A percentile compares a stretch with the other conserved stretches of the same genome.
Conservation (phyloP, 169 alveolate species). For the Amoebophrya sp. region DNA sequence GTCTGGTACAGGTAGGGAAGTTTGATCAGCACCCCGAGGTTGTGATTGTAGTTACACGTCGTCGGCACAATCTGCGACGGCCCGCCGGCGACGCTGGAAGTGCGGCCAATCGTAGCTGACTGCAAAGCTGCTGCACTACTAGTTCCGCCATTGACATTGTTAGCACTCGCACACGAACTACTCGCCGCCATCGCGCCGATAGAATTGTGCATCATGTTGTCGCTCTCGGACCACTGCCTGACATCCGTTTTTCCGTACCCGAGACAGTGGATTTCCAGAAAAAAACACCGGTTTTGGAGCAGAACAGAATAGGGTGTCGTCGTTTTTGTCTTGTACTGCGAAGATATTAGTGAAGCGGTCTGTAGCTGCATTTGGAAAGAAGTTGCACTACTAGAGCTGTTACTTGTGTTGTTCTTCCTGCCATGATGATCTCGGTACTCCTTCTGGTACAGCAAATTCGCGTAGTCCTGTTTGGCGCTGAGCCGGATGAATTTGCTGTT, state of each 20-base stretch:
- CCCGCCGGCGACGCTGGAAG: background rate
- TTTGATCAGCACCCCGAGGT: background rate
- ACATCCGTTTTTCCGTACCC: background rate
- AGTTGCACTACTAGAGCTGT: too few species aligned
- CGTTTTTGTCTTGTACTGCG: background rate
- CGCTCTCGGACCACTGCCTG: background rate
- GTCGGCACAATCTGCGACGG: background rate
- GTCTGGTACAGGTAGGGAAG: constrained; percentile 10
- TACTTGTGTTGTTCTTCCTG: too few species aligned
- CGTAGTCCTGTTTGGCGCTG: background rate
- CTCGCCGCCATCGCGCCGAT: background rate
- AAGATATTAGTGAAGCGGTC: background rate
- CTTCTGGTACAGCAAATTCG: background rate
- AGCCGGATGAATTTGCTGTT: background rate
- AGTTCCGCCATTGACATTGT: too few species aligned
- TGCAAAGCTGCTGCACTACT: too few species aligned
- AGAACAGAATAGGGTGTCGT: too few species aligned
- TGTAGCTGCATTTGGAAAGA: background rate
- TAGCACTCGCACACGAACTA: background rate
- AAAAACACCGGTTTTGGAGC: background rate
- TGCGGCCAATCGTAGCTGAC: too few species aligned
- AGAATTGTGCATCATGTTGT: background rate
- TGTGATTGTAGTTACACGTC: background rate
- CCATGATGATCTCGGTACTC: too few species aligned
- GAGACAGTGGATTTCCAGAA: background rate